Conservation (phyloP, 306 rosid species). For the Cucurbita maxima region DNA sequence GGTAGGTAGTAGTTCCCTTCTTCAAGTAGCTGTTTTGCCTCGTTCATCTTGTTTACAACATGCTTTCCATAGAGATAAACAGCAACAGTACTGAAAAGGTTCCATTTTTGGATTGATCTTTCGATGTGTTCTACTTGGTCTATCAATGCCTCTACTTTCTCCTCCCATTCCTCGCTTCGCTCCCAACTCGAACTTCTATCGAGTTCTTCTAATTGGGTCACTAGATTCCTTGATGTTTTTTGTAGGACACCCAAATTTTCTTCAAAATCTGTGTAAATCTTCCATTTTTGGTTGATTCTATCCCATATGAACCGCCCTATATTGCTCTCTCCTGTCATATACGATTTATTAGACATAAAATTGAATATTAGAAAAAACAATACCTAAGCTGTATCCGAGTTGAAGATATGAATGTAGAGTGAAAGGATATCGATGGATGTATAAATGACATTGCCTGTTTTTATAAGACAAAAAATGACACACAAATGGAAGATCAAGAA, state of each 20-base stretch:
- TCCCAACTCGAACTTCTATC: neutral
- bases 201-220: slow-evolving; percentile 8
- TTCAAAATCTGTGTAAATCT: slow-evolving; percentile 8
- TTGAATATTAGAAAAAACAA: neutral
- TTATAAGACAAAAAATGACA: neutral
- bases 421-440: neutral
- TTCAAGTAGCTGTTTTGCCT: slow-evolving; percentile 19
- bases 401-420: neutral
- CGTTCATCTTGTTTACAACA: slow-evolving; percentile 12
- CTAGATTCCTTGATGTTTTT: slow-evolving; percentile 11
- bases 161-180: slow-evolving; percentile 17
- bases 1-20: slow-evolving; percentile 8
- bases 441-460: neutral
- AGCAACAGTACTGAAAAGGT: neutral
- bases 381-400: neutral
- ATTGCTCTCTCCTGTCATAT: neutral
- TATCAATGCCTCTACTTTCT: slow-evolving; percentile 8
- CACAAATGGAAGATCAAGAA: neutral
- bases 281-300: slow-evolving; percentile 1
- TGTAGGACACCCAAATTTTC: slow-evolving; percentile 14
- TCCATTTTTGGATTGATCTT: neutral
- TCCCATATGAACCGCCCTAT: slow-evolving; percentile 5
- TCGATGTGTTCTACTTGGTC: slow-evolving; percentile 8
- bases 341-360: no score
- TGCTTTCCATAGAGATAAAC: slow-evolving; percentile 5